A percentile compares a stretch with the other conserved stretches of the same genome.
phyloP scores from a whole-genome alignment of 306 rosid species.

The Arachis stenosperma region DNA sequence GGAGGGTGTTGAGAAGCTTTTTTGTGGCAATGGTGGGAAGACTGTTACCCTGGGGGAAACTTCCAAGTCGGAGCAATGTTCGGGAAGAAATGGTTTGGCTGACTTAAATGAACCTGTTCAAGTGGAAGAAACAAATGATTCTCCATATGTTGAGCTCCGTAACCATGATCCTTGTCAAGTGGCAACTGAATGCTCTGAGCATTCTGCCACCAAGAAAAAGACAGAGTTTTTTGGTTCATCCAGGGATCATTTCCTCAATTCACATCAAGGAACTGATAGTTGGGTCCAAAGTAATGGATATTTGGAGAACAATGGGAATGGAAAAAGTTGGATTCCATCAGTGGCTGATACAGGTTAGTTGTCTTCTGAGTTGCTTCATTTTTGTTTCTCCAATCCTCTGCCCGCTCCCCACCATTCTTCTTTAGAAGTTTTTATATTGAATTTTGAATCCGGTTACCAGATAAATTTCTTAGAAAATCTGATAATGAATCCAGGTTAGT shows the following conservation, averaged over 20 bases:
- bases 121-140: slow-evolving; percentile 68
- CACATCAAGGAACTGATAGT: slow-evolving; percentile 50
- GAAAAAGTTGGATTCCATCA: slow-evolving; percentile 57
- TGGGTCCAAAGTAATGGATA: slow-evolving; percentile 43
- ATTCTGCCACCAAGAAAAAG: slow-evolving; percentile 49
- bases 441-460: background rate
- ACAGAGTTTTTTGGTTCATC: slow-evolving; percentile 50
- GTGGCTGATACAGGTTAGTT: slow-evolving; percentile 72
- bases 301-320: slow-evolving; percentile 59
- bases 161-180: slow-evolving; percentile 45
- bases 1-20: slow-evolving; percentile 49
- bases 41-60: slow-evolving; percentile 47
- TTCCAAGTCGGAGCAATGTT: slow-evolving; percentile 51
- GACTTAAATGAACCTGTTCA: slow-evolving; percentile 86
- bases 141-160: slow-evolving; percentile 46
- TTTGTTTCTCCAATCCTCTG: background rate
- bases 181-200: slow-evolving; percentile 52
- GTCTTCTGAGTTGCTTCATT: slow-evolving; percentile 32
- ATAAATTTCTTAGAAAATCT: slow-evolving; percentile 18
- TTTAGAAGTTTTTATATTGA: background rate
- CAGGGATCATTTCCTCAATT: slow-evolving; percentile 52
- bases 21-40: slow-evolving; percentile 50
- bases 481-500: background rate
- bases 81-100: slow-evolving; percentile 63
- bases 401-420: background rate